Evolutionary conservation across 495 filamentous ascomycete genomes (phyloP).

Genomic region (Neurospora sp.): DNA sequence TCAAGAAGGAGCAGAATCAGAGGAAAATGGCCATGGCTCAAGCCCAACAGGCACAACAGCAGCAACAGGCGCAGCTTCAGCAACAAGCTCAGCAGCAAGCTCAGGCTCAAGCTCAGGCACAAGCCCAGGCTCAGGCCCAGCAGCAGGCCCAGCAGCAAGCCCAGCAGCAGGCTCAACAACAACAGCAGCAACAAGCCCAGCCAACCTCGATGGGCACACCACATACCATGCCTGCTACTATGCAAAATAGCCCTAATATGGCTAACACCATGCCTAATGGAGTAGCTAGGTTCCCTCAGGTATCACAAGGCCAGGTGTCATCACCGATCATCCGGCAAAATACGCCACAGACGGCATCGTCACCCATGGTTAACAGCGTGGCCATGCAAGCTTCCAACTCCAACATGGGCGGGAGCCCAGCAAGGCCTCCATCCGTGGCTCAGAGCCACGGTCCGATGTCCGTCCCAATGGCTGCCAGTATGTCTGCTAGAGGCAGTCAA

Average conservation of each 20-base stretch:
- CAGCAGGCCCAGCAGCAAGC: slow-evolving; percentile 21
- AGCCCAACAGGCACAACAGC: slow-evolving; percentile 10
- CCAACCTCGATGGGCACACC: neutral
- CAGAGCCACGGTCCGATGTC: slow-evolving; percentile 58
- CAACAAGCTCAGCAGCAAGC: slow-evolving; percentile 41
- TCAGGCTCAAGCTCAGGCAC: slow-evolving; percentile 30
- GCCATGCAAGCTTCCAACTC: slow-evolving; percentile 76
- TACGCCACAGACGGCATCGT: slow-evolving; percentile 69
- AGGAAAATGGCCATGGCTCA: slow-evolving; percentile 13
- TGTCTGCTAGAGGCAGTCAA: slow-evolving; percentile 71
- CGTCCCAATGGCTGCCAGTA: slow-evolving; percentile 54
- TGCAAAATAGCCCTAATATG: neutral
- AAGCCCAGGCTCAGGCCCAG: slow-evolving; percentile 30
- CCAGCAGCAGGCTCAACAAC: slow-evolving; percentile 35
- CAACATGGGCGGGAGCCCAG: slow-evolving; percentile 67
- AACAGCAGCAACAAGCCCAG: neutral
- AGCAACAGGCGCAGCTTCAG: slow-evolving; percentile 26
- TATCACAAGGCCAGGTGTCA: slow-evolving; percentile 61
- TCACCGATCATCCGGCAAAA: slow-evolving; percentile 72
- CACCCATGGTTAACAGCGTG: slow-evolving; percentile 61
- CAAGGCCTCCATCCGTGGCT: slow-evolving; percentile 64
- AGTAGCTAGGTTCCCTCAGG: slow-evolving; percentile 46
- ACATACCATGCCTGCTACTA: neutral
- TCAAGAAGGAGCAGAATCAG: slow-evolving; percentile 8
- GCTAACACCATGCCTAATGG: slow-evolving; percentile 37